Base-by-base conservation (phyloP, 1,284 basidiomycete species). In the Porogramme epimiltina region DNA sequence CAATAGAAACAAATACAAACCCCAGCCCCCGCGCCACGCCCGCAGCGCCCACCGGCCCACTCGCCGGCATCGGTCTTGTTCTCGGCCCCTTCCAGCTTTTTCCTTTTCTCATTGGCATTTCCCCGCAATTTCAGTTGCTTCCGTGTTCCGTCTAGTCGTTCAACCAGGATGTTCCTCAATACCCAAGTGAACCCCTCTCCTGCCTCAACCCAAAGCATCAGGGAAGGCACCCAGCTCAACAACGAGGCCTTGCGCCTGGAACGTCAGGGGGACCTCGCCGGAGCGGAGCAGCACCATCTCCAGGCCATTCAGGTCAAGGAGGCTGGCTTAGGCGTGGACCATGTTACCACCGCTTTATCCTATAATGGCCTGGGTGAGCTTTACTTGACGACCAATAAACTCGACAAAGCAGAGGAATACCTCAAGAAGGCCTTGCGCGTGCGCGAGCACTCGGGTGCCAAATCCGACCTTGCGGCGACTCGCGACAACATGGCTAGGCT, bases 401-500 rank as follows among this genome's bases (percentile, higher is more conserved):
- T 70, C 16, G 68, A 66, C 39, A 65, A 72, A 26, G 68, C 72
- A 3, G 69, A 71, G 51, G 55, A 60, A 8, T 65, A 66, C 49
- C 56, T 72, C 22, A 54, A 59, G 4, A 62, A 60, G 40, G 70
- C 71, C 3, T 45, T 72, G 19, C 40, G 55, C 4, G 60, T 72
- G 19, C 66, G 70, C 48, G 62, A 55, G 19, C 45, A 26, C 4
- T 39, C 19, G 2, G 60, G 56, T 5, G 52, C 59, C 20, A 46
- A 46, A 5, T 55, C 67, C 19, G 71, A 73, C 52, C 62, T 66
- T 9, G 70, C 71, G 2, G 64, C 64, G 15, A 66, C 71, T 25
- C 59, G 69, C 18, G 71, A 73, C 49, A 72, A 70, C 52, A 58
- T 72, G 18, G 71, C 61, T 3, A 62, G 60, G 39, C 55, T 72